Evolutionary conservation across 495 filamentous ascomycete species (phyloP), one percentile per base, ranked within the genome.

Genomic region (Penicillium salamii): DNA sequence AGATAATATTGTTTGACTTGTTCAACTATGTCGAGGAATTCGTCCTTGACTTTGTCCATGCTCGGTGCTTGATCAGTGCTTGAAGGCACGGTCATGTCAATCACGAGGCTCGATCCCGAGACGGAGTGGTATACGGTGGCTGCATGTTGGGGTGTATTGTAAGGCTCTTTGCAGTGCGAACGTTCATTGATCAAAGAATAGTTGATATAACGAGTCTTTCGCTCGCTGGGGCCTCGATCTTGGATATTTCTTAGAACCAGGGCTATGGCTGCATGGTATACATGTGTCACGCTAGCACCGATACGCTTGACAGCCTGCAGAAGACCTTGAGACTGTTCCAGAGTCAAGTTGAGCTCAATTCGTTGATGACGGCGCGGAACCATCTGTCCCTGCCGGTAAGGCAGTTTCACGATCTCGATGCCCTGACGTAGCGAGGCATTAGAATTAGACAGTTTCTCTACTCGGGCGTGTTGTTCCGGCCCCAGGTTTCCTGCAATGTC

Each of bases 131-230:
- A 66, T 2, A 61, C 60, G 0, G 59, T 35, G 2, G 41, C 59
- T 3, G 59, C 43, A 33, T 63, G 59, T 2, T 50, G 44, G 2
- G 53, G 20, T 7, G 52, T 56, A 17, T 38, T 58, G 37, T 61
- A 66, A 1, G 59, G 63, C 2, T 34, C 28, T 0, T 38, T 34
- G 51, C 63, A 66, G 15, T 55, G 52, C 4, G 23, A 12, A 2
- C 59, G 59, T 18, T 66, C 57, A n/a, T 66, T 63, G 18, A 66
- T 52, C 12, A 63, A 36, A 13, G 46, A 57, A 32, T 63, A 63
- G 42, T 49, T 64, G 39, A 64, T 52, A 32, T 61, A 64, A 3
- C 58, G 54, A 11, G 62, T 56, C 2, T 20, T 50, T 8, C 64
- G 47, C 34, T 52, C 21, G 1, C 37, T 13, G 0, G 7, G 3